Percentiles rank a stretch among this genome's conserved stretches.
phyloP scores from a whole-genome alignment of 331 rosid genomes.

The Quercus lobata region DNA sequence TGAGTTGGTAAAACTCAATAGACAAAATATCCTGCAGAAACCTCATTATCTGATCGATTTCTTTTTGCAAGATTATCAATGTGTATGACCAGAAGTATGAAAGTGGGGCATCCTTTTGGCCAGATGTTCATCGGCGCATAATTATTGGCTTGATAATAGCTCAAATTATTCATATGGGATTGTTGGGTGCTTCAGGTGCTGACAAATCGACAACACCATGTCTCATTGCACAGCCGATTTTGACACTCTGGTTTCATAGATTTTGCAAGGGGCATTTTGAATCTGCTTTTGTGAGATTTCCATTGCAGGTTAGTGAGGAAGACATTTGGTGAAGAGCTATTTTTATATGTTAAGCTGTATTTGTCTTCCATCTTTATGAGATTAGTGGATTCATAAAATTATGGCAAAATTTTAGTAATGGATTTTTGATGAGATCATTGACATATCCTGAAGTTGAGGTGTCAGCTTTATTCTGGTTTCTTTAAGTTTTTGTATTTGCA shows the following conservation, averaged over 20 bases:
- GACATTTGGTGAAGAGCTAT: not conserved
- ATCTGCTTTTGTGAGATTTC: constrained; percentile 64
- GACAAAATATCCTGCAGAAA: too few species aligned
- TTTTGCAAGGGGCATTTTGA: constrained; percentile 90
- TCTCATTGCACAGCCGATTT: constrained; percentile 67
- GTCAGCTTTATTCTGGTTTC: not conserved
- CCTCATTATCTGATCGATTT: not conserved
- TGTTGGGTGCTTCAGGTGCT: constrained; percentile 69
- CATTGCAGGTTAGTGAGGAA: constrained; percentile 65
- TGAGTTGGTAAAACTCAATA: too few species aligned
- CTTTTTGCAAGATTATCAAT: constrained; percentile 64
- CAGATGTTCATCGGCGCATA: constrained; percentile 76
- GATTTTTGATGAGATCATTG: not conserved
- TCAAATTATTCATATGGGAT: constrained; percentile 73
- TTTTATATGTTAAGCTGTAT: not conserved
- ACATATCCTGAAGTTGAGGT: not conserved
- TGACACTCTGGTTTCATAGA: constrained; percentile 75
- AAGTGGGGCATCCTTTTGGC: constrained; percentile 94
- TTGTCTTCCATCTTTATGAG: not conserved
- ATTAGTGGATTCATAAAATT: not conserved
- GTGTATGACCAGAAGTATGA: constrained; percentile 83
- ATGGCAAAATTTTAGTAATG: not conserved
- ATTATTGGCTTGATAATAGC: constrained; percentile 61
- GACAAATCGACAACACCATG: constrained; percentile 39
- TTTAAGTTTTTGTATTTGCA: not conserved